phyloP scores from a whole-genome alignment of 495 filamentous ascomycete species.

The Aspergillus incahuasiensis region DNA sequence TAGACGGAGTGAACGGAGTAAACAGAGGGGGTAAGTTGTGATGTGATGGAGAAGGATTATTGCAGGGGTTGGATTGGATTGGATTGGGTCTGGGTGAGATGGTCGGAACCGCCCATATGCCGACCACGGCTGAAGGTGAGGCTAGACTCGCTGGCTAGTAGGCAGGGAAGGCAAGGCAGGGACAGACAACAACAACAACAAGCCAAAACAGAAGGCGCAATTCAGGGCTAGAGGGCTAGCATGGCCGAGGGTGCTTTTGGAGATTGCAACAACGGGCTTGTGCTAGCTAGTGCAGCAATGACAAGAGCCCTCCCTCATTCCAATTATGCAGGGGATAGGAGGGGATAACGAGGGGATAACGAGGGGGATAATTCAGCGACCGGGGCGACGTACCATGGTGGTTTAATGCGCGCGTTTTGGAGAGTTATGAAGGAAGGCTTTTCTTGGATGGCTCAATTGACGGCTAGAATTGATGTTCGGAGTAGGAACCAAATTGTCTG shows the following conservation, averaged over 20 bases:
- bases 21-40: neutral
- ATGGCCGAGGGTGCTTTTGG: neutral
- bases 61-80: neutral
- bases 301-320: neutral
- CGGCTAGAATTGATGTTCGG: neutral
- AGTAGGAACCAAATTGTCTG: neutral
- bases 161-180: too few relatives aligned
- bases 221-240: neutral
- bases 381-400: slow-evolving; percentile 14
- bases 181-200: neutral
- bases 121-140: slow-evolving; percentile 4
- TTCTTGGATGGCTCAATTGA: neutral
- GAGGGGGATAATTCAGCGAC: slow-evolving; percentile 1
- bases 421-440: slow-evolving; percentile 6
- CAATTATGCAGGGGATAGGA: slow-evolving; percentile 3
- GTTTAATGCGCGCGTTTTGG: neutral
- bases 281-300: neutral
- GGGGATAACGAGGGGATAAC: too few relatives aligned
- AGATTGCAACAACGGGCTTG: neutral
- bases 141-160: neutral
- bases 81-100: neutral
- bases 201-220: slow-evolving; percentile 1
- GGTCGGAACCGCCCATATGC: slow-evolving; percentile 5
- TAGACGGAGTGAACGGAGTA: neutral
- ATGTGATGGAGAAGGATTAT: neutral